Evolutionary conservation across 2,329 filamentous ascomycete species (phyloP), one percentile per base, ranked within the genome.

Genomic region (Xylariaceae sp.): DNA sequence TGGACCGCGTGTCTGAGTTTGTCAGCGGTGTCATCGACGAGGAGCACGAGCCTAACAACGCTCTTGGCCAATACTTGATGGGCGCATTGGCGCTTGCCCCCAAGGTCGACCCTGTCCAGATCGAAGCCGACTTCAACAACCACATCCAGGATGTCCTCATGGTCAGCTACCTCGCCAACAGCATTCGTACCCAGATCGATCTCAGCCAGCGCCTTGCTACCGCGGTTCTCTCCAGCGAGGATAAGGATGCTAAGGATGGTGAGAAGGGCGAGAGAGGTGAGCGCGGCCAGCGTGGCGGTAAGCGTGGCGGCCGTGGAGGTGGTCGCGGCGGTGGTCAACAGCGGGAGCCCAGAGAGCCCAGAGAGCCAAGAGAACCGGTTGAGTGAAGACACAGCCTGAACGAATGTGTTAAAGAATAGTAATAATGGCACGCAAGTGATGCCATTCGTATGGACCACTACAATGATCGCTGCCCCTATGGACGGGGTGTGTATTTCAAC

Each of bases 51-150:
- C 92, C 93, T 68, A 94, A 90, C 66, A 95, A 91, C 66, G 91
- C 92, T 10, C 81, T 99, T 59, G 94, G 92, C 66, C 95, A 99
- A 78, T 96, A 92, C 78, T 82, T 99, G 67, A 89, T 97, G 82
- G 96, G 96, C 75, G 88, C 93, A 45, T 84, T 99, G 64, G 92
- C 90, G 51, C 81, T 99, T 64, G 91, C 93, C 58, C 94, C 94
- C 71, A 99, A 97, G 83, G 94, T 97, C 62, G 90, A 96, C 71
- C 81, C 88, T 44, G 83, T 86, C 63, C 89, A 95, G 74, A 92
- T 99, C 73, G 94, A 99, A 82, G 84, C 88, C 73, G 92, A 97
- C 81, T 99, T 99, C 85, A 99, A 99, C 86, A 96, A 96, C 82
- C 94, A 99, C 80, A 92, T 99, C 76, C 94, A 99, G 80, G 94